Evolutionary conservation across 1,139 yeast genomes (phyloP), one percentile per base, ranked within the genome.

Genomic region (Kluyveromyces sp.): DNA sequence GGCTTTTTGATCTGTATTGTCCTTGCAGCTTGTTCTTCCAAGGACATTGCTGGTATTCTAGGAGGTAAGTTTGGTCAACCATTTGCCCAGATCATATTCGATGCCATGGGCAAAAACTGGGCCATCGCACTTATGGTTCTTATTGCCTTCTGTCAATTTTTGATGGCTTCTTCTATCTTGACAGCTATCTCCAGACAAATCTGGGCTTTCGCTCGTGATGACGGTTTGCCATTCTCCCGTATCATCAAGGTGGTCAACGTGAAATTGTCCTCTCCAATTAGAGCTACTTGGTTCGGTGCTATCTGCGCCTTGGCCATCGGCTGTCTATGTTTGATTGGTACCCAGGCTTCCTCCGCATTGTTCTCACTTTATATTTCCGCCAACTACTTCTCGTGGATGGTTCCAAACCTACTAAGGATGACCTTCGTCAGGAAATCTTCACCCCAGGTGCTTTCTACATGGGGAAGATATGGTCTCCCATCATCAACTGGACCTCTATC

Each of bases 91-190:
- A 72, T 83, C 45, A 70, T 81, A 50, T 74, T 69, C 57, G 82
- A 83, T 60, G 74, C 82, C 1, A 68, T 83, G 48, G 92, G 92
- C 37, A 78, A 78, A 58, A 69, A 72, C 43, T 83, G 89, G 87
- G 81, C 88, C 2, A 68, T 80, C 50, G 82, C 81, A 0, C 76
- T 82, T 46, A 78, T 80, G 82, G 60, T 77, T 1, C 60, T 79
- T 42, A 77, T 78, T 57, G 78, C 82, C 2, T 65, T 72, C 53
- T 81, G 83, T 45, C 85, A 79, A 61, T 80, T 75, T 64, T 61
- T 79, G 45, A 83, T 83, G 87, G 88, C 87, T 4, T 70, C 78
- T 15, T 75, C 81, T 1, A 70, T 76, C 31, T 61, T 73, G 37
- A 71, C 75, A 25, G 79, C 79, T 5, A 70, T 73, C 42, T 75